Conservation (phyloP, 2,329 filamentous ascomycete genomes). For the Elsinoe fawcettii region DNA sequence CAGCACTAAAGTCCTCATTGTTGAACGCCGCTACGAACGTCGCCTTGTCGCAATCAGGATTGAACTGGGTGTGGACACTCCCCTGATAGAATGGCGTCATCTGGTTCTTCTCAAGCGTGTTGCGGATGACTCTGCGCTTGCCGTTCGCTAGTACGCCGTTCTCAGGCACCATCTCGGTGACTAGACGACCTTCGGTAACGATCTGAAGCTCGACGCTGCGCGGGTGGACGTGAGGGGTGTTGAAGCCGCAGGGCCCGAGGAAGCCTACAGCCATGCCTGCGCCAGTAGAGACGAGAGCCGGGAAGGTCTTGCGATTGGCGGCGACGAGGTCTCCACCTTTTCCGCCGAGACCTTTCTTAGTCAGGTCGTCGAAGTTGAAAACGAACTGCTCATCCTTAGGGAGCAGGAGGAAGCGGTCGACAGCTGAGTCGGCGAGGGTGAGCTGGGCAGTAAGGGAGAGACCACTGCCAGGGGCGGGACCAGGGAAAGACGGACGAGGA, state of each 20-base stretch:
- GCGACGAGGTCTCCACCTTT: conserved; percentile 17
- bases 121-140: conserved; percentile 27
- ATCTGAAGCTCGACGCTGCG: conserved; percentile 44
- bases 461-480: conserved; percentile 17
- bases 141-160: conserved; percentile 34
- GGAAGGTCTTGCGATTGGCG: conserved; percentile 34
- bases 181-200: conserved; percentile 35
- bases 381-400: conserved; percentile 44
- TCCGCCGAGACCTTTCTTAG: conserved; percentile 22
- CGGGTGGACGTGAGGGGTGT: conserved; percentile 43
- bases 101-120: conserved; percentile 35
- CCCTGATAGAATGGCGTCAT: conserved; percentile 43
- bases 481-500: conserved; percentile 16
- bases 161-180: conserved; percentile 42
- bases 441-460: conserved; percentile 22
- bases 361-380: conserved; percentile 50
- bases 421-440: conserved; percentile 27
- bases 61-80: conserved; percentile 43
- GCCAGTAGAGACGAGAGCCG: conserved; percentile 33
- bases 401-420: conserved; percentile 34
- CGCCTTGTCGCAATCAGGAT: conserved; percentile 38
- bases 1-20: conserved; percentile 38
- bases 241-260: conserved; percentile 40
- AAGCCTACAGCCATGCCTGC: conserved; percentile 34
- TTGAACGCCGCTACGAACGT: conserved; percentile 39